Base-by-base conservation (phyloP, 768 basidiomycete species). In the Suillus lakei region DNA sequence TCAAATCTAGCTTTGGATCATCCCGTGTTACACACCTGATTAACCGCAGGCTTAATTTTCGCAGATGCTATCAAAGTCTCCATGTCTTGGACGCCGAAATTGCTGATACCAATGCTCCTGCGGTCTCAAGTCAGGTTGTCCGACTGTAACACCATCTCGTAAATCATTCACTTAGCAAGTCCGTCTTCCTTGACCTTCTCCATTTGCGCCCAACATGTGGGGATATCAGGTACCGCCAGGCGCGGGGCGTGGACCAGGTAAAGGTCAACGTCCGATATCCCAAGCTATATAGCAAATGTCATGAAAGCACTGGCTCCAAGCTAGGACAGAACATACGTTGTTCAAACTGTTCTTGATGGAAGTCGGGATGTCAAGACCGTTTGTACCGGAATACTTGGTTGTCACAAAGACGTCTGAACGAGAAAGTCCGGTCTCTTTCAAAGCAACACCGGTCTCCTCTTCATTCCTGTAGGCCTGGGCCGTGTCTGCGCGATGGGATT, bases 91-190 rank as follows among this genome's bases (percentile, higher is more conserved):
- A 86, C 81, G 15, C 79, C 78, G 70, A 90, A 91, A 78, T 92
- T 92, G 76, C 86, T 88, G 48, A 91, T 87, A 26, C 90, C 90
- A 63, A 91, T 90, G 74, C 85, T 89, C 85, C 88, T 89, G 62
- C 2, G 23, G 21, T 15, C 21, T 7, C 32, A 34, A n/a, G 53
- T 54, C 53, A 54, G 53, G 6, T 32, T 54, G 10, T 6, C 21
- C 6, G 32, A 4, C 3, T 15, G 13, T 15, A 13, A 21, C 5
- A 0, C 10, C 2, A 15, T 2, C 21, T 34, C 21, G 32, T 5
- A 34, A n/a, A n/a, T 13, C 5, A 54, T 34, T 54, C 12, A 87
- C 89, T 86, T 90, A 59, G 83, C 84, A 2, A 88, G 76, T 1
- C 89, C 89, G 21, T 83, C 77, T n/a, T 79, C 75, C 67, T 86